Evolutionary conservation across 495 filamentous ascomycete species (phyloP).

Genomic region (Penicillium roqueforti): DNA sequence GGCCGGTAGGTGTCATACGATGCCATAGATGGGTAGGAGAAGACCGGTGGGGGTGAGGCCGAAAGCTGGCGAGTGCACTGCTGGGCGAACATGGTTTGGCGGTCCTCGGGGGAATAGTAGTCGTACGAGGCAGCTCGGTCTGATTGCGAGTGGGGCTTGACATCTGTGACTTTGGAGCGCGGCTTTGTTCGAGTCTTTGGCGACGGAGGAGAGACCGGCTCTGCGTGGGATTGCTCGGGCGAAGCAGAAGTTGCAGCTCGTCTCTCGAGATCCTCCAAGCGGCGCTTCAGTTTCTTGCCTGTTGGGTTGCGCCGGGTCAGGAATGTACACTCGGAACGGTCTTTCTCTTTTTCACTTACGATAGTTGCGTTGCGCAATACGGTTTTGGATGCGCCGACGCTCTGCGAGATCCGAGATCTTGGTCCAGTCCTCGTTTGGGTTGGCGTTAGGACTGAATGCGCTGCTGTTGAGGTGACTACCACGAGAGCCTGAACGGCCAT

Average conservation of each 20-base stretch:
- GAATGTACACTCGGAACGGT: not conserved
- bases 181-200: conserved; percentile 45
- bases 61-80: conserved; percentile 68
- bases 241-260: conserved; percentile 78
- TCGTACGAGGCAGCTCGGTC: conserved; percentile 32
- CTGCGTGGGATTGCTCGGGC: conserved; percentile 58
- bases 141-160: conserved; percentile 32
- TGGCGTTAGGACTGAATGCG: conserved; percentile 93
- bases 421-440: conserved; percentile 98
- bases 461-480: conserved; percentile 77
- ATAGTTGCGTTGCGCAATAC: conserved; percentile 97
- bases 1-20: conserved; percentile 64
- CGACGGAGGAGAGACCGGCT: conserved; percentile 43
- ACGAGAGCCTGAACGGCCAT: conserved; percentile 45
- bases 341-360: conserved; percentile 57
- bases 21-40: conserved; percentile 67
- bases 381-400: conserved; percentile 90
- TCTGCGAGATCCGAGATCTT: conserved; percentile 98
- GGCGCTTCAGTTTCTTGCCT: conserved; percentile 99
- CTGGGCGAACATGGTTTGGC: conserved; percentile 55
- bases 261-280: conserved; percentile 92
- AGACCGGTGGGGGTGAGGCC: conserved; percentile 67
- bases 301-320: conserved; percentile 2
- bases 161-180: conserved; percentile 43
- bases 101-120: conserved; percentile 44